These are phyloP conservation scores for Sporothrix curviconia DNA, from an alignment of 2,329 filamentous ascomycete genomes.

Conservation along the genomic window DNA sequence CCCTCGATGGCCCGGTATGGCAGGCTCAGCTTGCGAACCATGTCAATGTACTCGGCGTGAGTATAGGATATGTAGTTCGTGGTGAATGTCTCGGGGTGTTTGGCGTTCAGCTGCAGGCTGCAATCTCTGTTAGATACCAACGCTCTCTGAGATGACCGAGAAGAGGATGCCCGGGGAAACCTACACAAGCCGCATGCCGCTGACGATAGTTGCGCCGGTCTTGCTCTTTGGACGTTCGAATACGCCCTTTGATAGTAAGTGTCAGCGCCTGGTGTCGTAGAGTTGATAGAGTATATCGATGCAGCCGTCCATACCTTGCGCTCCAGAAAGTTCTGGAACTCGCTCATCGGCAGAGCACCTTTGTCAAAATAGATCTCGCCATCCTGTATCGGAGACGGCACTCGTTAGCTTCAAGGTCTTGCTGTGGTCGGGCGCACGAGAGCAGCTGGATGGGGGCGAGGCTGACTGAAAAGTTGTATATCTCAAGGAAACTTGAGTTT, in stretches of 20 bases:
- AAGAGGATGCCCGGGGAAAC: too few relatives aligned
- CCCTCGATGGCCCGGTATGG: constrained; percentile 54
- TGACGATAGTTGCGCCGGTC: constrained; percentile 38
- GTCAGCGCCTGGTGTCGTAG: too few relatives aligned
- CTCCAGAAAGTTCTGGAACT: constrained; percentile 52
- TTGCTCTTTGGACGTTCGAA: constrained; percentile 43
- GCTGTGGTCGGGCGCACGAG: not conserved
- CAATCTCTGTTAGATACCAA: not conserved
- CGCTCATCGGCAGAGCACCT: constrained; percentile 38
- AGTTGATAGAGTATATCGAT: too few relatives aligned
- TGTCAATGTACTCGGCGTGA: constrained; percentile 44
- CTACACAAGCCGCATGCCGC: constrained; percentile 50
- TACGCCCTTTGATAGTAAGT: too few relatives aligned
- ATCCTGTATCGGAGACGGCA: constrained; percentile 33
- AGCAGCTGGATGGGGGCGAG: not conserved
- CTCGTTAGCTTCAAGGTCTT: not conserved
- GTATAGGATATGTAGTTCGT: constrained; percentile 48
- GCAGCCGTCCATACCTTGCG: constrained; percentile 39
- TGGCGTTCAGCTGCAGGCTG: constrained; percentile 51
- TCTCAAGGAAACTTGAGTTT: constrained; percentile 49
- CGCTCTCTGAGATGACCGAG: not conserved
- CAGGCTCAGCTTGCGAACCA: constrained; percentile 49
- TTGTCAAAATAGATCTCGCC: constrained; percentile 45
- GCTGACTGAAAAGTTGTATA: constrained; percentile 53
- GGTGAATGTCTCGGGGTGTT: constrained; percentile 52